phyloP scores from a whole-genome alignment of 352 stramenopile genomes.

The Globisporangium paroecandrum region DNA sequence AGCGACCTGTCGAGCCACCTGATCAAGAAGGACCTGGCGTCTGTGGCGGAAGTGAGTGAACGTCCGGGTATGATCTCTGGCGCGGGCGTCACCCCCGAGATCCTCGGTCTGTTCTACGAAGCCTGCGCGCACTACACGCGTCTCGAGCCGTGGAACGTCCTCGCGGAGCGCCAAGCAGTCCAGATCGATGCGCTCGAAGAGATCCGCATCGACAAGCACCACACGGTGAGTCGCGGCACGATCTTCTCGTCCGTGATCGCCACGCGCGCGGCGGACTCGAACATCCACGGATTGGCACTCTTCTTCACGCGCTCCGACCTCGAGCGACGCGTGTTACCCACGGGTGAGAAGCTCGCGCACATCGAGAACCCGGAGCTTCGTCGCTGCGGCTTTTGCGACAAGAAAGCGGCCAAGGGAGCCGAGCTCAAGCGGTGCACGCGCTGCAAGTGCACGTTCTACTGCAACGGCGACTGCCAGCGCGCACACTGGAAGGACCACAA shows the following conservation, averaged over 20 bases:
- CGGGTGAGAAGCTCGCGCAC: conserved; percentile 60
- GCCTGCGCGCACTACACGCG: conserved; percentile 60
- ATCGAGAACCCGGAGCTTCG: conserved; percentile 71
- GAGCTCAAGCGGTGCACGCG: conserved; percentile 82
- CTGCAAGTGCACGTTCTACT: conserved; percentile 86
- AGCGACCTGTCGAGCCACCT: conserved; percentile 80
- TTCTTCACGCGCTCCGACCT: conserved; percentile 79
- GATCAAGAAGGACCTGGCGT: conserved; percentile 78
- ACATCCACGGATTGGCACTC: conserved; percentile 72
- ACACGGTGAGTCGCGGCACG: conserved; percentile 50
- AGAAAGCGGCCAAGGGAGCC: conserved; percentile 46
- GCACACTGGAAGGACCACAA: conserved; percentile 83
- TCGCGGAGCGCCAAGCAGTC: conserved; percentile 75
- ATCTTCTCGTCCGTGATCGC: conserved; percentile 77
- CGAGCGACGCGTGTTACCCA: conserved; percentile 66
- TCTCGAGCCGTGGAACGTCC: conserved; percentile 62
- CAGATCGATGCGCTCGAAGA: conserved; percentile 74
- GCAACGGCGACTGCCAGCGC: conserved; percentile 66
- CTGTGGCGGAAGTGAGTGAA: conserved; percentile 71
- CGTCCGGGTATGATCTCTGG: conserved; percentile 59
- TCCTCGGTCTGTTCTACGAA: conserved; percentile 58
- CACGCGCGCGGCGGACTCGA: conserved; percentile 44
- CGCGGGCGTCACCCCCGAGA: conserved; percentile 47
- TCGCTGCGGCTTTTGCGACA: conserved; percentile 75
- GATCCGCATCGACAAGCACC: conserved; percentile 56